These are phyloP conservation scores for Rhododendron mucronatum DNA, from an alignment of 148 eudicot species.

Conservation along the genomic window DNA sequence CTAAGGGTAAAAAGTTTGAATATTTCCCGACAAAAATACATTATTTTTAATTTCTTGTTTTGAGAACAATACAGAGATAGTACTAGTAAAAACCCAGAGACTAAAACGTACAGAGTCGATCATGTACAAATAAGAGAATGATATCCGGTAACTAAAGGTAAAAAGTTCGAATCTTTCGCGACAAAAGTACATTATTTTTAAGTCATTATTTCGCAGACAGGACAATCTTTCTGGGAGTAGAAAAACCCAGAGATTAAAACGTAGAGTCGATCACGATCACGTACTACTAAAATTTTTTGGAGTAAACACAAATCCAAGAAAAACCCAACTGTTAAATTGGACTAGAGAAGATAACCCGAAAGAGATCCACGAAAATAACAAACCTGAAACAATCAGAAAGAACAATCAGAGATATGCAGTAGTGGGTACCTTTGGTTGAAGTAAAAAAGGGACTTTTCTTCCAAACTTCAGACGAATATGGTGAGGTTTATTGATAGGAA, in stretches of 20 bases:
- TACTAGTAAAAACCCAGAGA: background rate
- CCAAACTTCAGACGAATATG: background rate
- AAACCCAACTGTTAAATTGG: background rate
- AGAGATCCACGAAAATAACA: background rate
- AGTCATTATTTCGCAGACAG: background rate
- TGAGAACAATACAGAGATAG: background rate
- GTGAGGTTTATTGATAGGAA: conserved; percentile 5
- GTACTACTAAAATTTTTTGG: background rate
- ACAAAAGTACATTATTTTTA: background rate
- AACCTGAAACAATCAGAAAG: conserved; percentile 6
- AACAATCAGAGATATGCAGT: conserved; percentile 9
- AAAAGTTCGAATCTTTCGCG: background rate
- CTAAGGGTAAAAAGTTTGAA: background rate
- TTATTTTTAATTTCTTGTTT: background rate
- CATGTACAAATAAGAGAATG: background rate
- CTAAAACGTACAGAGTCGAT: background rate
- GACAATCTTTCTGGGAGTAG: background rate
- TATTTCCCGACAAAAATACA: background rate
- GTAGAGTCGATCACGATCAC: background rate
- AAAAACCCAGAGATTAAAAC: background rate
- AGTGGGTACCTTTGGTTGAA: conserved; percentile 14
- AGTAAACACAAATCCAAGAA: background rate
- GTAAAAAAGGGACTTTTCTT: background rate
- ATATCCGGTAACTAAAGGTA: background rate
- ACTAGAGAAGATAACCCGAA: background rate